Base-by-base conservation (phyloP, 371 early-diverging fungal species). In the Mortierella sp. region DNA sequence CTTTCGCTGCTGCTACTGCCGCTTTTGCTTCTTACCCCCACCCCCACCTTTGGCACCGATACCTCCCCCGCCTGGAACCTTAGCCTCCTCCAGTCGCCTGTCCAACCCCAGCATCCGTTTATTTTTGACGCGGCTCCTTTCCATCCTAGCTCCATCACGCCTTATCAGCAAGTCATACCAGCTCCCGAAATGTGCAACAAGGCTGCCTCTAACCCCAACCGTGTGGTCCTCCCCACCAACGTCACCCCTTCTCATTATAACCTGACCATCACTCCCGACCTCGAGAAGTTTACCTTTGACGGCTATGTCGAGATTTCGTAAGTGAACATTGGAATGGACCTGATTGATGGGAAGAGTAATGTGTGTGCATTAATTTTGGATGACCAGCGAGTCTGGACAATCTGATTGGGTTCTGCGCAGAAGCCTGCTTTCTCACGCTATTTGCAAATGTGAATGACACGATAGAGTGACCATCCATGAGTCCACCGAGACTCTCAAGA, bases 171-270 rank as follows among this genome's bases (percentile, higher is more conserved):
- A 25, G 51, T 46, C 46, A 50, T 28, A 57, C 14, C 55, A 19
- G 14, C 57, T 58, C 44, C 66, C 48, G 62, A 52, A 43, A 77
- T 77, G 77, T 77, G 77, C 77, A 77, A 77, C 66, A 81, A 80
- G 64, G 68, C 73, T 45, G 29, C 72, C 26, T 62, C 68, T 60
- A 80, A 80, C 37, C 71, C 75, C 16, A 72, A 80, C 60, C 81
- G 85, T 46, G 88, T 91, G 70, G 81, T 95, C 52, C 83, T 96
- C 64, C 97, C 97, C 44, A 79, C 83, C 50, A 86, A 80, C 57
- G 87, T 93, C 57, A 84, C 81, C 48, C 97, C 97, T 28, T 66
- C 84, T 47, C 93, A 96, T 83, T 96, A 96, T 82, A 84, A 81
- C 58, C 75, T 96, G 18, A 81, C 83, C 52, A 64, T 96, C 57